These are phyloP conservation scores for Fraxinus sp. DNA, from an alignment of 305 asterid genomes.

Conservation along the genomic window DNA sequence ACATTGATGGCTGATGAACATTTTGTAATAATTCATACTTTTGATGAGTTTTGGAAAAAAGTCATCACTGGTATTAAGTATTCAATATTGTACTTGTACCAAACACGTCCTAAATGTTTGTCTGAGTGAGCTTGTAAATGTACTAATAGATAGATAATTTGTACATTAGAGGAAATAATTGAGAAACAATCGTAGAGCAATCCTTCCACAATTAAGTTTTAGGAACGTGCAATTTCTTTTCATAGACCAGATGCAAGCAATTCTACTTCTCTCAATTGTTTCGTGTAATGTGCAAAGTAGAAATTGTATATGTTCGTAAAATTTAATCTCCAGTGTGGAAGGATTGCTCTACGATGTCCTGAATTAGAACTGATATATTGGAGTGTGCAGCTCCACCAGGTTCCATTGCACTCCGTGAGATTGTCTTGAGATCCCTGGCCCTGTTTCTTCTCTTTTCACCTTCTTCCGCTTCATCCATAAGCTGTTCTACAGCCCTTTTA, in stretches of 20 bases:
- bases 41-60: not conserved
- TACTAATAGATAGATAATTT: not conserved
- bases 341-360: conserved; percentile 29
- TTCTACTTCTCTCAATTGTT: not conserved
- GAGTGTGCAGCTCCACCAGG: conserved; percentile 43
- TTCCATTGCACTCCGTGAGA: conserved; percentile 37
- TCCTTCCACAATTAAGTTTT: not conserved
- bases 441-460: conserved; percentile 35
- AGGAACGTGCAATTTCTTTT: not conserved
- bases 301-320: not conserved
- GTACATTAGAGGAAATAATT: not conserved
- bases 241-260: not conserved
- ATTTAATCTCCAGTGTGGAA: not conserved
- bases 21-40: not conserved
- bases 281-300: not conserved
- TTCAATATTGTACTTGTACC: not conserved
- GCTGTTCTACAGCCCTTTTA: conserved; percentile 33
- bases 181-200: not conserved
- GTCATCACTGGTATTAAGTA: not conserved
- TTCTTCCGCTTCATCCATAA: conserved; percentile 48
- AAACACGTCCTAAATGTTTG: not conserved
- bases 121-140: not conserved
- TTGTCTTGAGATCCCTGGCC: conserved; percentile 35
- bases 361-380: conserved; percentile 34
- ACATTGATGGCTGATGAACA: not conserved